Conservation (phyloP, 176 grass and related monocot species). For the sorghum (Sorghum bicolor) region Sorghum_bicolor_NCBIv3 NC_012872.2:71786001-71786500, state of each 20-base stretch:
- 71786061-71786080: not conserved
- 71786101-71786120: not conserved
- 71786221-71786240: not conserved
- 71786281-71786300: not conserved
- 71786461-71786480: not conserved
- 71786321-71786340: not conserved
- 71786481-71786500: not conserved
- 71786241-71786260: not conserved
- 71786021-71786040: not conserved
- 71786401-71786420: not conserved
- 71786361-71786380: not conserved
- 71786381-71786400: not conserved
- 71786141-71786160: not conserved
- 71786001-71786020: not conserved
- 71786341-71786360: not conserved
- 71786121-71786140: conserved; percentile 3
- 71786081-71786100: conserved; percentile 21
- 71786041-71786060: not conserved
- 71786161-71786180: not conserved
- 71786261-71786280: not conserved
- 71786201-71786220: not conserved
- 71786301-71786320: not conserved
- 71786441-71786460: conserved; percentile 8
- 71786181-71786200: not conserved
- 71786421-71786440: not conserved